Evolutionary conservation across 177 flowering plant genomes (phyloP).

Genomic region (Telopea speciosissima): DNA sequence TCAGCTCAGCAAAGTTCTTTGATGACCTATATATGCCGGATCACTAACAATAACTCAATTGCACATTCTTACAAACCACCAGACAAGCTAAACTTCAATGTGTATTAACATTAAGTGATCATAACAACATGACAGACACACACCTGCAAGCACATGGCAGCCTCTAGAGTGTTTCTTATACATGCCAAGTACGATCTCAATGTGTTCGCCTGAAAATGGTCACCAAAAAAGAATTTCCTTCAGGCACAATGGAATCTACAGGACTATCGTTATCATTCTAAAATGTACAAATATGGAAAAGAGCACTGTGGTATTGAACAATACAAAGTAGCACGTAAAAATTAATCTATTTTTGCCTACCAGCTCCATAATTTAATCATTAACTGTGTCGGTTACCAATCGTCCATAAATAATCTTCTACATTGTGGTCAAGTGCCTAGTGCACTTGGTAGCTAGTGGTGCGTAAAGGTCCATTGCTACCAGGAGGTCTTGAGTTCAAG

Average conservation of each 20-base stretch:
- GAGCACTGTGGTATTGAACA: no score
- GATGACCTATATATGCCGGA: background rate
- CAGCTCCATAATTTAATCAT: background rate
- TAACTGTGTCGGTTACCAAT: background rate
- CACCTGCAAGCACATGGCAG: background rate
- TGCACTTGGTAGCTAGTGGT: no score
- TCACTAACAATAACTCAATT: no score
- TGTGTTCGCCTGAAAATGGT: background rate
- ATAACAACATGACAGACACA: background rate
- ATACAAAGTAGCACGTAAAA: no score
- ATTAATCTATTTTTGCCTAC: no score
- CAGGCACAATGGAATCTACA: background rate
- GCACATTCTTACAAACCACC: no score
- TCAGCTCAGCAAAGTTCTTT: background rate
- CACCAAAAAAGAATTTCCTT: background rate
- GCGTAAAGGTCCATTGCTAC: no score
- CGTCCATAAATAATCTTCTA: background rate
- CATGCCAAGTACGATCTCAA: background rate
- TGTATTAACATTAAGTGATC: background rate
- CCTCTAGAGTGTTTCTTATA: conserved; percentile 2
- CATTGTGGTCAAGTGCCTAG: no score
- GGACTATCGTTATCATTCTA: background rate
- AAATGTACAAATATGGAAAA: no score
- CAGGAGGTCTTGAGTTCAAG: no score
- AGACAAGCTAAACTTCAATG: background rate